Conservation (phyloP, 2,329 filamentous ascomycete genomes). For the Fusarium sterilihyphosum region DNA sequence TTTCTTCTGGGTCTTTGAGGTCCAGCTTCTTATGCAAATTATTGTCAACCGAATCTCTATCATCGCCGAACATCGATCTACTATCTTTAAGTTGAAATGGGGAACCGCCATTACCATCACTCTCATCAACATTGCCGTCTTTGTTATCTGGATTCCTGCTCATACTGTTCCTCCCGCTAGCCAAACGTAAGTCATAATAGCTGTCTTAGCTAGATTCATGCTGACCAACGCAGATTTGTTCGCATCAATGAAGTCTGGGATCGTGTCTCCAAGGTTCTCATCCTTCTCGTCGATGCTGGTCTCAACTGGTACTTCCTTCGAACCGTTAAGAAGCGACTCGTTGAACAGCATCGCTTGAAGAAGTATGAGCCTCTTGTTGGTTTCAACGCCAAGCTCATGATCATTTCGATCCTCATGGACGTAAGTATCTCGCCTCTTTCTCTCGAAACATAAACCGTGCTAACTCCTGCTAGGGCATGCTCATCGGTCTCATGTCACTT, state of each 20-base stretch:
- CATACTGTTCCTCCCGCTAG: slow-evolving; percentile 53
- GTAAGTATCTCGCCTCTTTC: slow-evolving; percentile 37
- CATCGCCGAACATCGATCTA: slow-evolving; percentile 54
- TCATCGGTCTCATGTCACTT: slow-evolving; percentile 49
- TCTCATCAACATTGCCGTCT: slow-evolving; percentile 62
- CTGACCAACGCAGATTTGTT: slow-evolving; percentile 44
- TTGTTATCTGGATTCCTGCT: slow-evolving; percentile 63
- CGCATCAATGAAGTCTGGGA: slow-evolving; percentile 63
- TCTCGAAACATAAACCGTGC: fast-evolving
- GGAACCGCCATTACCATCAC: slow-evolving; percentile 56
- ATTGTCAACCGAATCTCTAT: slow-evolving; percentile 64
- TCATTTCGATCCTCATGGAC: slow-evolving; percentile 62
- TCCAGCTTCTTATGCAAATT: slow-evolving; percentile 64
- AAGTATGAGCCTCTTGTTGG: slow-evolving; percentile 61
- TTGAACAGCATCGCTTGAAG: slow-evolving; percentile 57
- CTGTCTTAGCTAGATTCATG: too few species aligned
- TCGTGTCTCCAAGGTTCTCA: slow-evolving; percentile 61
- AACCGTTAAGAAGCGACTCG: slow-evolving; percentile 57
- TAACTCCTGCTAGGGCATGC: slow-evolving; percentile 14
- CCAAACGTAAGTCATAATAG: slow-evolving; percentile 37
- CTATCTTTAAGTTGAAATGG: slow-evolving; percentile 57
- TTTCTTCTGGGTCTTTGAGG: slow-evolving; percentile 55
- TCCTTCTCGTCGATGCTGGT: slow-evolving; percentile 58
- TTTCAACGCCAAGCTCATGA: slow-evolving; percentile 61
- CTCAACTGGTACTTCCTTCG: slow-evolving; percentile 65